Evolutionary conservation across 2,329 filamentous ascomycete genomes (phyloP).

Genomic region (Emmonsiellopsis sp.): DNA sequence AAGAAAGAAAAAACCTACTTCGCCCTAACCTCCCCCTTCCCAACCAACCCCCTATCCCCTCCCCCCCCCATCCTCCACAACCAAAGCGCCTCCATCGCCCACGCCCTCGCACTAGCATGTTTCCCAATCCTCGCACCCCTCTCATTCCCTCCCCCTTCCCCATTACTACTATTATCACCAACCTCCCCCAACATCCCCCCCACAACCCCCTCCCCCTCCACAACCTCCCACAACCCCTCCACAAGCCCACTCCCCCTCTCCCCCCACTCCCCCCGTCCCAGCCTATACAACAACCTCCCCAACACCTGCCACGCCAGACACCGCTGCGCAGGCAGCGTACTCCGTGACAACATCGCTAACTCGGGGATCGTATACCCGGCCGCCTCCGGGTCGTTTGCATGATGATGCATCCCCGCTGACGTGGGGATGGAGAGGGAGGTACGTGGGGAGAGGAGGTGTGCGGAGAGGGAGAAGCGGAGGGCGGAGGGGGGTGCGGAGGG

Average conservation of each 20-base stretch:
- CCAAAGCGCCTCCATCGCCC: constrained; percentile 86
- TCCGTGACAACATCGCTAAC: constrained; percentile 69
- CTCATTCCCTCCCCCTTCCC: constrained; percentile 18
- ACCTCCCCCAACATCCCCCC: constrained; percentile 71
- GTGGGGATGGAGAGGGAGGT: constrained; percentile 65
- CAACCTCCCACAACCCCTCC: constrained; percentile 71
- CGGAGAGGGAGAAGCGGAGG: constrained; percentile 82
- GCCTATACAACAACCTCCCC: constrained; percentile 71
- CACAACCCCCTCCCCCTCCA: constrained; percentile 68
- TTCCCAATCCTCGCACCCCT: constrained; percentile 28
- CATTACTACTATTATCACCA: constrained; percentile 48
- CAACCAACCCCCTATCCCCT: constrained; percentile 33
- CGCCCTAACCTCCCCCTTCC: constrained; percentile 17
- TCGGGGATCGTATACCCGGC: constrained; percentile 91
- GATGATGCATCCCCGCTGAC: constrained; percentile 79
- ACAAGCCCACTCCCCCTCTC: constrained; percentile 55
- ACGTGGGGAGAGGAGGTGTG: constrained; percentile 68
- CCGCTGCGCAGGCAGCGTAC: constrained; percentile 73
- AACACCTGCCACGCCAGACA: constrained; percentile 89
- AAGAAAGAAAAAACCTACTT: background rate
- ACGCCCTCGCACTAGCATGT: constrained; percentile 72
- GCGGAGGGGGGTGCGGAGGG: constrained; percentile 58
- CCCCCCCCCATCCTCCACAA: constrained; percentile 65
- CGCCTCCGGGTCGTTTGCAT: constrained; percentile 82
- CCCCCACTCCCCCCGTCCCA: constrained; percentile 65